Evolutionary conservation across 768 basidiomycete species (phyloP).

Genomic region (Psilocybe cyanescens): DNA sequence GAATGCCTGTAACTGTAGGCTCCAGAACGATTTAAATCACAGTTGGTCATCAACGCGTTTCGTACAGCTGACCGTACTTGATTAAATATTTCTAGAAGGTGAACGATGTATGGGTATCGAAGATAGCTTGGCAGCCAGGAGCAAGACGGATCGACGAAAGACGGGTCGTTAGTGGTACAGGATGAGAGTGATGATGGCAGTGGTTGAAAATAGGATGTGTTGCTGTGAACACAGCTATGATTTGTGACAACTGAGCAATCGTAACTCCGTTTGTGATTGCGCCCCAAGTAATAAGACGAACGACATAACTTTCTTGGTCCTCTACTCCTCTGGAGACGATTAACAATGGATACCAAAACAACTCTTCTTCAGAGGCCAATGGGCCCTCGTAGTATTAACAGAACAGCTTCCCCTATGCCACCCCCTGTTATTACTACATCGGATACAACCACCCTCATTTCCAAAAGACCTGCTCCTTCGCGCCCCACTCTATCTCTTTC

Average conservation of each 20-base stretch:
- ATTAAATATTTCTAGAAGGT: too few relatives aligned
- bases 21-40: too few relatives aligned
- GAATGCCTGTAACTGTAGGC: too few relatives aligned
- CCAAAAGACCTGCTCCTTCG: conserved; percentile 31
- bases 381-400: conserved; percentile 35
- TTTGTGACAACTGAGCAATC: conserved; percentile 10
- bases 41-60: too few relatives aligned
- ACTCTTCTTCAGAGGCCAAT: conserved; percentile 40
- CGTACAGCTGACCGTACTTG: too few relatives aligned
- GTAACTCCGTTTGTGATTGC: conserved; percentile 15
- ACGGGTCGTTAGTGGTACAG: background rate
- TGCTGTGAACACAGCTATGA: conserved; percentile 17
- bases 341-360: conserved; percentile 28
- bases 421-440: conserved; percentile 15
- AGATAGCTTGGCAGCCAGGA: background rate
- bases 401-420: conserved; percentile 20
- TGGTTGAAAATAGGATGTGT: conserved; percentile 1
- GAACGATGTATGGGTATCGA: too few relatives aligned
- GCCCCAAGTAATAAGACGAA: conserved; percentile 9
- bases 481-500: conserved; percentile 27
- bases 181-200: background rate
- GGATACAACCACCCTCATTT: conserved; percentile 27
- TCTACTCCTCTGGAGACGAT: background rate
- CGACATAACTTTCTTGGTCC: background rate
- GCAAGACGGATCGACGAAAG: background rate